Evolutionary conservation across 768 basidiomycete genomes (phyloP).

Genomic region (Pleurotus cornucopiae): DNA sequence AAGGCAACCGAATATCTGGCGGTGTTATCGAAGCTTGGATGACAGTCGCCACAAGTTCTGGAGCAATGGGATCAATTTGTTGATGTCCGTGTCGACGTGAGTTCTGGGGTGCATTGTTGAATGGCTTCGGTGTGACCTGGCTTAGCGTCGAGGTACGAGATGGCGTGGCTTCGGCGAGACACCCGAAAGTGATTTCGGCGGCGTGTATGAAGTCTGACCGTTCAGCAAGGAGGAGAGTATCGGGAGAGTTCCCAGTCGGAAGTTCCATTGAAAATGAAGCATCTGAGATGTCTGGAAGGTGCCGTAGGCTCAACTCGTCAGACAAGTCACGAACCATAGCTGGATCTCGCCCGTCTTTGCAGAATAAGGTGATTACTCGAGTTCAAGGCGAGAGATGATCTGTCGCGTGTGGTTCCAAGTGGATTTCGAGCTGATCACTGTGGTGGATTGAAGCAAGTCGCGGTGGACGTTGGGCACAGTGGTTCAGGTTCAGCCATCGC

Average conservation of each 20-base stretch:
- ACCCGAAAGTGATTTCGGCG: slow-evolving; percentile 33
- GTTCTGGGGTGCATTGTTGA: slow-evolving; percentile 9
- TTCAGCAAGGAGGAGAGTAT: slow-evolving; percentile 50
- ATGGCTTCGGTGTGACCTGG: slow-evolving; percentile 37
- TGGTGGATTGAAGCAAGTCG: too few species aligned
- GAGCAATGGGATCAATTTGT: background rate
- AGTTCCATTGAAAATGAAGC: slow-evolving; percentile 55
- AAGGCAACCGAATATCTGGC: background rate
- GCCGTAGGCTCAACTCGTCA: slow-evolving; percentile 41
- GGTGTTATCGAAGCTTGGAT: background rate
- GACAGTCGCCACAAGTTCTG: slow-evolving; percentile 11
- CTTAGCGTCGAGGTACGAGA: slow-evolving; percentile 30
- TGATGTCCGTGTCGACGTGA: background rate
- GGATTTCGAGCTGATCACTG: too few species aligned
- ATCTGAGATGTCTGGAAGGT: slow-evolving; percentile 51
- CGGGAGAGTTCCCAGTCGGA: slow-evolving; percentile 37
- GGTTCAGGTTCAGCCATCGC: too few species aligned
- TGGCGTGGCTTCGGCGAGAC: slow-evolving; percentile 20
- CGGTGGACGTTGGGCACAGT: too few species aligned
- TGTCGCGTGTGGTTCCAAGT: too few species aligned
- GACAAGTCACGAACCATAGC: too few species aligned
- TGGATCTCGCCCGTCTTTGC: too few species aligned
- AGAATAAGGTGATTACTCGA: too few species aligned
- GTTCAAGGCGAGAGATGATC: too few species aligned
- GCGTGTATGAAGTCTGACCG: slow-evolving; percentile 41